Base-by-base conservation (phyloP, 2,329 filamentous ascomycete species). In the Hymenoscyphus albidus region DNA sequence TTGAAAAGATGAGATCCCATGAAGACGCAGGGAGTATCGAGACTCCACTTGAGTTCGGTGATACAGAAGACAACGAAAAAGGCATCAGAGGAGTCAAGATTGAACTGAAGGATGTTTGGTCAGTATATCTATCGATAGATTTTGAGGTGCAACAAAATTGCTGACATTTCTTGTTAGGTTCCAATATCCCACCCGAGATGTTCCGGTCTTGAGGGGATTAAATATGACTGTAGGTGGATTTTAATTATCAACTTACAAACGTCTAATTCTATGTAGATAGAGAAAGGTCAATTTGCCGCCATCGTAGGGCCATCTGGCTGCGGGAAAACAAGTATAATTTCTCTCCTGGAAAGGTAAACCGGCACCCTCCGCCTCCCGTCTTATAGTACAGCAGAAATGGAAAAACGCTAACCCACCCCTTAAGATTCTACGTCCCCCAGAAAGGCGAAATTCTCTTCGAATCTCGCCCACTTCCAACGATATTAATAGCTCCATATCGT, bases 241-340 rank as follows among this genome's bases (percentile, higher is more conserved):
- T 89, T 54, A 27, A 5, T 27, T 7, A 10, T 54, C 9, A 22
- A 13, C 18, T 13, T 22, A 10, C 10, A 27, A 2, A 22, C 10
- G 22, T 27, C 18, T 61, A 32, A 65, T 38, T 16, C 40, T 14
- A 39, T 27, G 10, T 27, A 72, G 67, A 72, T 73, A 51, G 78
- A 86, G 68, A 87, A 86, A 69, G 89, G 88, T 4, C 86, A 90
- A 72, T 91, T 90, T 71, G 87, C 84, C 0, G 89, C 88, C 0
- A 79, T 92, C 1, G 88, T 92, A 5, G 89, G 89, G 1, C 83
- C 88, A 0, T 88, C 59, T 16, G 70, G 71, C 0, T 89, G 87
- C 65, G 89, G 89, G 42, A 91, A 93, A 78, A 89, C 87, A 0
- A 91, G 86, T 16, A 86, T 91, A 55, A 84, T 94, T 42, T 81